Evolutionary conservation across 139 green algal genomes (phyloP).

Genomic region (Picochlorum sp.): DNA sequence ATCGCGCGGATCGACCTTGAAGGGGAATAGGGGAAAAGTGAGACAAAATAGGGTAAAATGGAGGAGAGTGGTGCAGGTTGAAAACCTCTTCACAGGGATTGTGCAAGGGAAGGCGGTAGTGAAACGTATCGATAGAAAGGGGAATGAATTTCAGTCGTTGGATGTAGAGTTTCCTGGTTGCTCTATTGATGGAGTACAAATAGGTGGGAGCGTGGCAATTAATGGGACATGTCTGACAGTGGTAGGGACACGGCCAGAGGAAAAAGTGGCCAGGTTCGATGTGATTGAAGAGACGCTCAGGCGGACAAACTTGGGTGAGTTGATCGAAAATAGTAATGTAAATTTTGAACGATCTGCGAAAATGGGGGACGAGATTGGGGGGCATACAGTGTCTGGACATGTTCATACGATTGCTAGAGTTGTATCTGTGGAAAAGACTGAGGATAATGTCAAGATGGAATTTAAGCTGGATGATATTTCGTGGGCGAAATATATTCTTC

Average conservation of each 20-base stretch:
- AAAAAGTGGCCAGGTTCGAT: conserved; percentile 56
- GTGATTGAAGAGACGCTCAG: conserved; percentile 88
- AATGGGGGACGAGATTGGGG: conserved; percentile 85
- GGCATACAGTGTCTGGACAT: conserved; percentile 86
- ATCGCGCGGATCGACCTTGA: too few relatives aligned
- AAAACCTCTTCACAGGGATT: too few relatives aligned
- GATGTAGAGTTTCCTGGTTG: conserved; percentile 59
- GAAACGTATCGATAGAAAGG: conserved; percentile 21
- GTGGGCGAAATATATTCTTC: conserved; percentile 89
- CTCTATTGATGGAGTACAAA: conserved; percentile 31
- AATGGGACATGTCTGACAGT: conserved; percentile 94
- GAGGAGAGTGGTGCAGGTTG: too few relatives aligned
- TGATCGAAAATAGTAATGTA: conserved; percentile 41
- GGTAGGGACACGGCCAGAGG: conserved; percentile 4
- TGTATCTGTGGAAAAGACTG: conserved; percentile 31
- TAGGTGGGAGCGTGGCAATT: conserved; percentile 80
- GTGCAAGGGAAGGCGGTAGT: conserved; percentile 75
- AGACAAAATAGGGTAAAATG: too few relatives aligned
- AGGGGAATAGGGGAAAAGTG: too few relatives aligned
- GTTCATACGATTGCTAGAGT: conserved; percentile 65
- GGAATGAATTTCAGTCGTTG: conserved; percentile 45
- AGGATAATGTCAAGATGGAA: conserved; percentile 62
- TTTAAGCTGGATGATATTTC: conserved; percentile 47
- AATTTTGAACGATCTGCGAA: conserved; percentile 72
- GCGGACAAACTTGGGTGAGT: conserved; percentile 72